These are phyloP conservation scores for Hymenoscyphus linearis DNA, from an alignment of 2,329 filamentous ascomycete genomes.

Conservation along the genomic window DNA sequence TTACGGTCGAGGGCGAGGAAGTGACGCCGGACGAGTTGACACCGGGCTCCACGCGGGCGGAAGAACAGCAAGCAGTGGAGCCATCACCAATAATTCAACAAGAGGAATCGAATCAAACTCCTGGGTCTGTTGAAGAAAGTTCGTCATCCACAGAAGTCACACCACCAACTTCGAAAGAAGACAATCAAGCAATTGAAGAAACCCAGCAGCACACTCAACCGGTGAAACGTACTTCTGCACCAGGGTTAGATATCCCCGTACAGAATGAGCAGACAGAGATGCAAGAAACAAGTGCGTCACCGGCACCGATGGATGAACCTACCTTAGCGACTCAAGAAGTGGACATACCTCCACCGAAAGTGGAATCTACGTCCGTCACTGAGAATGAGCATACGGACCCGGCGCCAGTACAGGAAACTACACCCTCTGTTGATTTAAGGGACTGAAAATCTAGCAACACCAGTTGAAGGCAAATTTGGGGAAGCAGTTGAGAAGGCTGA, in stretches of 20 bases:
- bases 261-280: not conserved
- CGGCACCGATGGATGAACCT: not conserved
- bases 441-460: not conserved
- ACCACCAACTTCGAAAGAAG: not conserved
- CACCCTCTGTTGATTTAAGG: not conserved
- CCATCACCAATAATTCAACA: not conserved
- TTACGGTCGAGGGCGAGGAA: constrained; percentile 6
- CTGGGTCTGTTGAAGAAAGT: constrained; percentile 1
- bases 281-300: constrained; percentile 1
- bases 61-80: not conserved
- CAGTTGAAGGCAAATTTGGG: not conserved
- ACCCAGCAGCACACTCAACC: not conserved
- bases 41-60: not conserved
- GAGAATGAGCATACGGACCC: not conserved
- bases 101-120: not conserved
- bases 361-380: not conserved
- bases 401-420: not conserved
- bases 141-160: not conserved
- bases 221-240: no score
- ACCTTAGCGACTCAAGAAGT: not conserved
- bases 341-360: not conserved
- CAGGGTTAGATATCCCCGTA: not conserved
- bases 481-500: not conserved
- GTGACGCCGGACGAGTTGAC: not conserved
- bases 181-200: not conserved